Conservation (phyloP, 2,329 filamentous ascomycete species). For the Stenocarpella maydis region DNA sequence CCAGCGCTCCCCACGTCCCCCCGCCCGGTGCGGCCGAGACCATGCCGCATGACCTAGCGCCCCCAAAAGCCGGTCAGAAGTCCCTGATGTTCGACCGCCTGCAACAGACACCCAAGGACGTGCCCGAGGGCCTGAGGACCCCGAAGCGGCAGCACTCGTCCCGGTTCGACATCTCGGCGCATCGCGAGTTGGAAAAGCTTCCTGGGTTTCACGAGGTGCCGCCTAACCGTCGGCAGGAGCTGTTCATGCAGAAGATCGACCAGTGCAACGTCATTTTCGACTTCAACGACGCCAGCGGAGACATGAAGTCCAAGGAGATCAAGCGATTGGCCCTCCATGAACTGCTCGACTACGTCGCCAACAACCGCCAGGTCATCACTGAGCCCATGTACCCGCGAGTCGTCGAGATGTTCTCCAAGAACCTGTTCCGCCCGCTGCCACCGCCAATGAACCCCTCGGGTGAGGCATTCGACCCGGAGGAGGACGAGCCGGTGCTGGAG, state of each 20-base stretch:
- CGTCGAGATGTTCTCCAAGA: conserved; percentile 99
- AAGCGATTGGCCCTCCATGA: conserved; percentile 96
- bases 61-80: conserved; percentile 91
- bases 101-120: conserved; percentile 94
- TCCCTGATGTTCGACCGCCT: conserved; percentile 87
- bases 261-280: conserved; percentile 99
- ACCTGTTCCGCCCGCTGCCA: conserved; percentile 95
- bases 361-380: conserved; percentile 97
- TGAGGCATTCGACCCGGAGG: conserved; percentile 97
- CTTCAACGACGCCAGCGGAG: conserved; percentile 96
- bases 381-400: conserved; percentile 99
- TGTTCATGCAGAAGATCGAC: conserved; percentile 99
- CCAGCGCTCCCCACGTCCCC: conserved; percentile 90
- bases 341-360: conserved; percentile 95
- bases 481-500: conserved; percentile 97
- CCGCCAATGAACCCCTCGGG: conserved; percentile 97
- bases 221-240: conserved; percentile 90
- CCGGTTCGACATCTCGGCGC: conserved; percentile 95
- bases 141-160: conserved; percentile 98
- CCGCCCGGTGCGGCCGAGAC: conserved; percentile 94
- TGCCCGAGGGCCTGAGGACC: conserved; percentile 92
- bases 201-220: conserved; percentile 98
- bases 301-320: conserved; percentile 99
- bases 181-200: conserved; percentile 95
- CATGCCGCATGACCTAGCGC: conserved; percentile 96